Evolutionary conservation across 805 yeast species (phyloP).

Genomic region (Myxozyma kluyveri): DNA sequence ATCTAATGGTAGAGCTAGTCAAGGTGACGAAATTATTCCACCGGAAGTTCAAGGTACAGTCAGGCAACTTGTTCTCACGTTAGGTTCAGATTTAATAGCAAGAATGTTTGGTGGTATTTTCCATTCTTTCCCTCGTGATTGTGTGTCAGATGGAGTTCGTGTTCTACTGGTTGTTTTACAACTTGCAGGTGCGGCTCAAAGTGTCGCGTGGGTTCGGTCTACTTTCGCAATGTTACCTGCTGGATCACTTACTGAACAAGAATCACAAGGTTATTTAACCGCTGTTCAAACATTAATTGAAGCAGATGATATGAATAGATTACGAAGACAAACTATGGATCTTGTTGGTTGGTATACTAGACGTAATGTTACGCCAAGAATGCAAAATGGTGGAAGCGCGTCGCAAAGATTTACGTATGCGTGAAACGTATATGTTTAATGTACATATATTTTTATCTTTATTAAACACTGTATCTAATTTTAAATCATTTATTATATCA

Average conservation of each 20-base stretch:
- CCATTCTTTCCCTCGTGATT: constrained; percentile 66
- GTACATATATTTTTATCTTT: too few species aligned
- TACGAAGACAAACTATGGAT: constrained; percentile 68
- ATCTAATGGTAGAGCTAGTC: constrained; percentile 36
- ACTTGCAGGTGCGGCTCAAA: constrained; percentile 39
- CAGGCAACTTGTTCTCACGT: constrained; percentile 47
- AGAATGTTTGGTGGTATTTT: constrained; percentile 65
- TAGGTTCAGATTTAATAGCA: constrained; percentile 57
- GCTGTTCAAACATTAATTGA: constrained; percentile 56
- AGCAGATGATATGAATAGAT: constrained; percentile 66
- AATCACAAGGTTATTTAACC: constrained; percentile 59
- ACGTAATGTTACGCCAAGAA: constrained; percentile 52
- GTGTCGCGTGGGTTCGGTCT: constrained; percentile 59
- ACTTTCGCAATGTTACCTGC: constrained; percentile 59
- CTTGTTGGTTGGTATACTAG: constrained; percentile 81
- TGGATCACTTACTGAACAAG: constrained; percentile 62
- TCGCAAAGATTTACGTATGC: too few species aligned
- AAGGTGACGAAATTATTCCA: constrained; percentile 42
- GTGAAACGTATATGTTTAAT: too few species aligned
- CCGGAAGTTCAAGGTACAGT: constrained; percentile 53
- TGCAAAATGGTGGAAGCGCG: constrained; percentile 1
- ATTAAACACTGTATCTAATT: not conserved
- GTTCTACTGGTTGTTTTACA: constrained; percentile 62
- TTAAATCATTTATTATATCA: too few species aligned
- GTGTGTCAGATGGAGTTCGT: constrained; percentile 71